A percentile compares a stretch with the other conserved stretches of the same genome.
These are phyloP conservation scores for Camelina hispida DNA, from an alignment of 345 rosid species.

Conservation along the genomic window DNA sequence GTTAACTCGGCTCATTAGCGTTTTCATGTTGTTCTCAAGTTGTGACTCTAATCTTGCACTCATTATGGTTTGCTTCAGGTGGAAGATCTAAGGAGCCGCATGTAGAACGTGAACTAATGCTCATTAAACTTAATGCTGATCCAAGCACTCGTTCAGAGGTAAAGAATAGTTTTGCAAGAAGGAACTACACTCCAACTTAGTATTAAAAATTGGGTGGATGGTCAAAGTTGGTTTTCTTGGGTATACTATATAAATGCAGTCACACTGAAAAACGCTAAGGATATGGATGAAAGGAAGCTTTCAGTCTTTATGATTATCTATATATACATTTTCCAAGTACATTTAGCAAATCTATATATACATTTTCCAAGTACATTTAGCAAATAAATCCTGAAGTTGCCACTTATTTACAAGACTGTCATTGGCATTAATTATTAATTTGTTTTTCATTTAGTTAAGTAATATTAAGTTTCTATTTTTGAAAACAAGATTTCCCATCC, in stretches of 20 bases:
- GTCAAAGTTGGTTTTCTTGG: constrained; percentile 5
- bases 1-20: no score
- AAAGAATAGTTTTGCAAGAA: constrained; percentile 22
- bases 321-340: no score
- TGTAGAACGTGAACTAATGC: constrained; percentile 93
- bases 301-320: constrained; percentile 20
- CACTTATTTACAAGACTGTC: no score
- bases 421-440: no score
- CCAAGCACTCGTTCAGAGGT: constrained; percentile 77
- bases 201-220: constrained; percentile 19
- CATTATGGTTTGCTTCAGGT: constrained; percentile 54
- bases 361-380: no score
- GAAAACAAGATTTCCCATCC: no score
- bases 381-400: no score
- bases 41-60: constrained; percentile 18
- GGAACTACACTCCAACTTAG: neutral
- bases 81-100: constrained; percentile 85
- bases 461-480: no score
- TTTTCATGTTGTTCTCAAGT: neutral
- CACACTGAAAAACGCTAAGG: neutral
- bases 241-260: constrained; percentile 10
- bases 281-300: constrained; percentile 25
- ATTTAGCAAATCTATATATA: no score
- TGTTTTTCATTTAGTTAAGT: no score
- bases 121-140: constrained; percentile 71